phyloP scores from a whole-genome alignment of 2,329 filamentous ascomycete genomes.

The Pseudogymnoascus sp. region DNA sequence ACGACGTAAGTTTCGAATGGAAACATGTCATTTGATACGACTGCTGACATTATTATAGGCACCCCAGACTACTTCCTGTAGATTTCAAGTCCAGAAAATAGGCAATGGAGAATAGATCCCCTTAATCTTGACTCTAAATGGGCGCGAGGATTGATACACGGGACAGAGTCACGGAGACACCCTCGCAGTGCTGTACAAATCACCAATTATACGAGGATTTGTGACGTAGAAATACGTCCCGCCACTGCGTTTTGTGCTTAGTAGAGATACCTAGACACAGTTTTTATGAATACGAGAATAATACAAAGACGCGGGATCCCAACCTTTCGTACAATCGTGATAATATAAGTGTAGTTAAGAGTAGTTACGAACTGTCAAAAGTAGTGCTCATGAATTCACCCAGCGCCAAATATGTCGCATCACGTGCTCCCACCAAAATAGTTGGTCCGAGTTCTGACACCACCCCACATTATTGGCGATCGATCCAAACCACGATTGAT shows the following conservation, averaged over 20 bases:
- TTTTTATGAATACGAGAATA: constrained; percentile 10
- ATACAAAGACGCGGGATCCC: neutral
- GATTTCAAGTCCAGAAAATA: constrained; percentile 19
- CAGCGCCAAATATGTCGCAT: neutral
- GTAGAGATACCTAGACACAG: constrained; percentile 9
- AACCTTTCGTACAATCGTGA: neutral
- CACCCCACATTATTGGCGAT: constrained; percentile 8
- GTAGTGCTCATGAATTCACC: neutral
- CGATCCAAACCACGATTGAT: constrained; percentile 7
- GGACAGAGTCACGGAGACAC: neutral
- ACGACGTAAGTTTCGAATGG: constrained; percentile 50
- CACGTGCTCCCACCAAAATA: neutral
- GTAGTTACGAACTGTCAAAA: neutral
- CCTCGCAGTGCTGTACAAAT: neutral
- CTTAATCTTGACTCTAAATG: neutral
- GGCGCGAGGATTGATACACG: neutral
- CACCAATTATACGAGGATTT: neutral
- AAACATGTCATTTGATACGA: neutral
- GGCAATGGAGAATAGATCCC: constrained; percentile 6
- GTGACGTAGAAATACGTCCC: constrained; percentile 3
- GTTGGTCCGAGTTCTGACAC: constrained; percentile 4
- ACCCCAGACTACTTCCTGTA: constrained; percentile 99
- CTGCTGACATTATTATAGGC: constrained; percentile 33
- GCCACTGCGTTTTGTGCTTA: neutral
- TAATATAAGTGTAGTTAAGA: neutral